phyloP scores from a whole-genome alignment of 2,329 filamentous ascomycete genomes.

The Harringtonia lauricola region DNA sequence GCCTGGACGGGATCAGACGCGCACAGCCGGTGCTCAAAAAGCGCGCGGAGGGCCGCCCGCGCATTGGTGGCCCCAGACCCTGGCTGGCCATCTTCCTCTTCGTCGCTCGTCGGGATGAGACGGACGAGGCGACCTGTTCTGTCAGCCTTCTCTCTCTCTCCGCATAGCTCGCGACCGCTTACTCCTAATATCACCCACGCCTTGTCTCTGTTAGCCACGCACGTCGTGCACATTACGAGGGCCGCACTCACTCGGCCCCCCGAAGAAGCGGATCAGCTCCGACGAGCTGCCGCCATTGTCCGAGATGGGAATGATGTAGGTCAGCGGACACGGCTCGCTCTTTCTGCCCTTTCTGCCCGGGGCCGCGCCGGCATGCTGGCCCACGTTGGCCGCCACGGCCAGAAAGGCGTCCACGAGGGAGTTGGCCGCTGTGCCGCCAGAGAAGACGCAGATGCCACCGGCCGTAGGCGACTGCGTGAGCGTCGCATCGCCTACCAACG shows the following conservation, averaged over 20 bases:
- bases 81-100: slow-evolving; percentile 9
- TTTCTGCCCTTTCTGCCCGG: neutral
- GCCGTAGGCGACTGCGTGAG: too few relatives aligned
- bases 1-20: slow-evolving; percentile 44
- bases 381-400: slow-evolving; percentile 31
- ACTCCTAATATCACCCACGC: slow-evolving; percentile 65
- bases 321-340: slow-evolving; percentile 46
- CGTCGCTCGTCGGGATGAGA: slow-evolving; percentile 57
- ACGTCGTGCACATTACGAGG: neutral
- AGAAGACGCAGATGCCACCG: slow-evolving; percentile 72
- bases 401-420: slow-evolving; percentile 86
- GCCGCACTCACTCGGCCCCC: slow-evolving; percentile 62
- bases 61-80: slow-evolving; percentile 40
- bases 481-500: neutral
- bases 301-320: slow-evolving; percentile 87
- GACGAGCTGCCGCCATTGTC: slow-evolving; percentile 94
- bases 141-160: too few relatives aligned
- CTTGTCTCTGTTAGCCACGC: slow-evolving; percentile 3
- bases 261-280: slow-evolving; percentile 88
- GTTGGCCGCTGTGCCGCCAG: slow-evolving; percentile 89
- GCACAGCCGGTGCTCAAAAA: slow-evolving; percentile 83
- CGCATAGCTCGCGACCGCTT: too few relatives aligned
- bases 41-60: slow-evolving; percentile 61
- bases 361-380: neutral
- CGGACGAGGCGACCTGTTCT: slow-evolving; percentile 70